Conservation (phyloP, 1,139 yeast species). For the Geotrichum restrictum region DNA sequence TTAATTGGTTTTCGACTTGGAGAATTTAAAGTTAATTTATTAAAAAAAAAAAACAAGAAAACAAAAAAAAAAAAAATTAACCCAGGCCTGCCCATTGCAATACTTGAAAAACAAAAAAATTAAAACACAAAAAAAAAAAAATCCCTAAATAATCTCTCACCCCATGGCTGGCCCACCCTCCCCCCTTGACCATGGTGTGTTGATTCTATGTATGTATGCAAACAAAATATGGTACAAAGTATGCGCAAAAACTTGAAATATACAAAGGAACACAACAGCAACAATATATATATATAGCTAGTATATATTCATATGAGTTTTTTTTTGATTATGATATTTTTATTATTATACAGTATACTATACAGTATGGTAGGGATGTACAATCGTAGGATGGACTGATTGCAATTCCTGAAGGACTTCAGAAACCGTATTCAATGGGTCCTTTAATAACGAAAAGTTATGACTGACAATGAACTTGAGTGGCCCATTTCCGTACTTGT, state of each 20-base stretch:
- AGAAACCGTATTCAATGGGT: not conserved
- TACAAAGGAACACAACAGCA: not conserved
- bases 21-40: constrained; percentile 46
- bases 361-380: not conserved
- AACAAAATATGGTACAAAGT: no score
- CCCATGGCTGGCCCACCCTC: no score
- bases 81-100: no score
- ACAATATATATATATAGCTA: not conserved
- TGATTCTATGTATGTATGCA: no score
- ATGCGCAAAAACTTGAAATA: constrained; percentile 2
- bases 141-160: not conserved
- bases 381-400: not conserved
- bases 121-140: constrained; percentile 1
- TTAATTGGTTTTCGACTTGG: constrained; percentile 80
- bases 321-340: not conserved
- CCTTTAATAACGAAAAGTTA: constrained; percentile 10
- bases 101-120: not conserved
- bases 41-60: not conserved
- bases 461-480: constrained; percentile 27
- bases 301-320: not conserved
- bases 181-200: no score
- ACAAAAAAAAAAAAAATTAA: not conserved
- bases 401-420: not conserved
- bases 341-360: not conserved
- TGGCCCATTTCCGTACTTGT: constrained; percentile 25